A percentile compares a stretch with the other conserved stretches of the same genome.
Evolutionary conservation across 2,329 filamentous ascomycete genomes (phyloP).

Genomic region (Lasiodiplodia sp.): DNA sequence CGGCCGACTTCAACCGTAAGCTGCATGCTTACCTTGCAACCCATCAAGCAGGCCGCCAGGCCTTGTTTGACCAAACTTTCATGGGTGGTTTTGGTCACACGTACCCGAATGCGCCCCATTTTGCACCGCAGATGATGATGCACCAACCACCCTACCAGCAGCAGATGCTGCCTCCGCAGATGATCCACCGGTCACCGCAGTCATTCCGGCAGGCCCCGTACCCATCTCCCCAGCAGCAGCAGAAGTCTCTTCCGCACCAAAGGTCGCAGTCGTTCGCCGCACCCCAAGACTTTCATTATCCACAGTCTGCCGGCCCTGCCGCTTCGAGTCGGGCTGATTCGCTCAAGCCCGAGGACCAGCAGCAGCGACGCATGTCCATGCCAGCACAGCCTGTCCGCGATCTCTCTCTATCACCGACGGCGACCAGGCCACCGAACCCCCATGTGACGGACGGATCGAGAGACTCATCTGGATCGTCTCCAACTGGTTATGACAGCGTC

Average conservation of each 20-base stretch:
- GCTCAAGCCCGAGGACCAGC: slow-evolving; percentile 37
- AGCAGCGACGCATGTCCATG: slow-evolving; percentile 52
- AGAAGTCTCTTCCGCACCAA: slow-evolving; percentile 49
- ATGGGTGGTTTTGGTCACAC: slow-evolving; percentile 36
- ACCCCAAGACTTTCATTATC: slow-evolving; percentile 45
- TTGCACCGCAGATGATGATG: slow-evolving; percentile 48
- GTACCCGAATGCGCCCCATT: slow-evolving; percentile 48
- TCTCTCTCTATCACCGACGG: slow-evolving; percentile 31
- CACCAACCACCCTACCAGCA: slow-evolving; percentile 41
- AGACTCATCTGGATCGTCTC: slow-evolving; percentile 6
- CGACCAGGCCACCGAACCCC: slow-evolving; percentile 23
- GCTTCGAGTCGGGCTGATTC: slow-evolving; percentile 35
- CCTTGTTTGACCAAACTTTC: slow-evolving; percentile 14
- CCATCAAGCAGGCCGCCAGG: slow-evolving; percentile 58
- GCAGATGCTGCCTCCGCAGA: slow-evolving; percentile 45
- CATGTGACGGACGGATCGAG: slow-evolving; percentile 22
- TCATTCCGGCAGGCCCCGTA: slow-evolving; percentile 34
- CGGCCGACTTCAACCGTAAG: slow-evolving; percentile 67
- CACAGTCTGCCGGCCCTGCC: slow-evolving; percentile 38
- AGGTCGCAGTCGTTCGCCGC: slow-evolving; percentile 55
- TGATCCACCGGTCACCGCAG: slow-evolving; percentile 40
- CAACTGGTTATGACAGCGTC: background rate
- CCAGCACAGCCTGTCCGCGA: slow-evolving; percentile 44
- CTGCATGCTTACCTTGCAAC: slow-evolving; percentile 66
- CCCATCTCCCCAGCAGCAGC: slow-evolving; percentile 52